These are phyloP conservation scores for Pyricularia sp. DNA, from an alignment of 2,329 filamentous ascomycete genomes.

Conservation along the genomic window DNA sequence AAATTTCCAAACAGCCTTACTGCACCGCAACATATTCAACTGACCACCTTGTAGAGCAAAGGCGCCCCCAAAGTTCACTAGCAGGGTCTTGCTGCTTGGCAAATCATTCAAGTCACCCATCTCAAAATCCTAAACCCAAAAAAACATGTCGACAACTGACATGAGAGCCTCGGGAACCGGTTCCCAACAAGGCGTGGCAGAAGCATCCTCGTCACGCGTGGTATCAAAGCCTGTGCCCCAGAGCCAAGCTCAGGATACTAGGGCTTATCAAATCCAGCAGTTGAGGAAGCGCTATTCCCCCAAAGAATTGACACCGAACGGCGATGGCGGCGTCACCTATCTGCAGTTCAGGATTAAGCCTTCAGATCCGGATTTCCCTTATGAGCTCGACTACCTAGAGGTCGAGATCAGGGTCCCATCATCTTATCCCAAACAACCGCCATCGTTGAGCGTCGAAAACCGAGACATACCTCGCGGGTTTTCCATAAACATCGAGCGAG, in stretches of 20 bases:
- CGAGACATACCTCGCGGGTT: slow-evolving; percentile 52
- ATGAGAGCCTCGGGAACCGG: neutral
- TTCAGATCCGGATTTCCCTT: slow-evolving; percentile 78
- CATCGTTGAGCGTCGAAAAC: slow-evolving; percentile 48
- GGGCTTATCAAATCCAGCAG: slow-evolving; percentile 67
- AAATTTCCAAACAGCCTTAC: neutral
- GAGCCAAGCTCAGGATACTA: slow-evolving; percentile 56
- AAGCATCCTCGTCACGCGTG: slow-evolving; percentile 35
- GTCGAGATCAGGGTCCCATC: slow-evolving; percentile 58
- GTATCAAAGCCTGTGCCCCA: slow-evolving; percentile 58
- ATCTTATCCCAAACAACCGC: slow-evolving; percentile 48
- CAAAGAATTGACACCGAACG: slow-evolving; percentile 29
- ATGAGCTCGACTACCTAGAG: slow-evolving; percentile 59
- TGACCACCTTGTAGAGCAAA: neutral
- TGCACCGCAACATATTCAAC: neutral
- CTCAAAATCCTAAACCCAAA: neutral
- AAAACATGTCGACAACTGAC: neutral
- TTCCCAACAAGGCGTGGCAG: slow-evolving; percentile 34
- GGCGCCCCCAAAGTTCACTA: neutral
- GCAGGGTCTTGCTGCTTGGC: neutral
- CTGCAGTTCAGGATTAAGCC: slow-evolving; percentile 58
- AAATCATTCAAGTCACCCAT: neutral
- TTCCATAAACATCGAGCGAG: slow-evolving; percentile 66
- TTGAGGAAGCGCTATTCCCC: slow-evolving; percentile 56
- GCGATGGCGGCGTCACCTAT: slow-evolving; percentile 41